Evolutionary conservation across 169 alveolate species (phyloP).

Genomic region (Cytauxzoon felis): DNA sequence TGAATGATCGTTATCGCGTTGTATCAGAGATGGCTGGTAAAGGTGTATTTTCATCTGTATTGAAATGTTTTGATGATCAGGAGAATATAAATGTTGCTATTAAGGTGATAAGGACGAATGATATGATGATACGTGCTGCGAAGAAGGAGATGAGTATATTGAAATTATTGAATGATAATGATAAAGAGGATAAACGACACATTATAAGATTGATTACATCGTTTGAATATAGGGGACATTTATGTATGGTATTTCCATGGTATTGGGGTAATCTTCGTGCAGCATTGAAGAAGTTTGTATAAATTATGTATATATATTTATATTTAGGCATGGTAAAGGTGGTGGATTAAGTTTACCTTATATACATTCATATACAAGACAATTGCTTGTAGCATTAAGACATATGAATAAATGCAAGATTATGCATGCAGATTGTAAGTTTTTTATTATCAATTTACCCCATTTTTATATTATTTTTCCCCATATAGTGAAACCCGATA

Average conservation of each 20-base stretch:
- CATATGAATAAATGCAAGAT: slow-evolving; percentile 75
- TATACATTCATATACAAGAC: slow-evolving; percentile 77
- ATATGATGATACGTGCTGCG: slow-evolving; percentile 88
- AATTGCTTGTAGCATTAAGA: slow-evolving; percentile 78
- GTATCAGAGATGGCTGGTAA: slow-evolving; percentile 82
- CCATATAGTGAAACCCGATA: slow-evolving; percentile 90
- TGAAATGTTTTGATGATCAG: slow-evolving; percentile 71
- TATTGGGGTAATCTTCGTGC: slow-evolving; percentile 84
- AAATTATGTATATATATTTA: slow-evolving; percentile 2
- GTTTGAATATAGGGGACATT: slow-evolving; percentile 81
- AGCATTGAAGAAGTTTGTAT: slow-evolving; percentile 73
- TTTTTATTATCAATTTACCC: not conserved
- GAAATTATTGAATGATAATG: slow-evolving; percentile 72
- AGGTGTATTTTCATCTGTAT: slow-evolving; percentile 85
- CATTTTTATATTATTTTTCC: not conserved
- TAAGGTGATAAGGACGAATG: slow-evolving; percentile 82
- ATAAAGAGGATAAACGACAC: slow-evolving; percentile 76
- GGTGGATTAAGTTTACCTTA: slow-evolving; percentile 76
- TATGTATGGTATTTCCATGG: slow-evolving; percentile 88
- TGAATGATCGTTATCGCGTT: slow-evolving; percentile 79
- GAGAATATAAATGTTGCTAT: slow-evolving; percentile 73
- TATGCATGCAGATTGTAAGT: slow-evolving; percentile 84
- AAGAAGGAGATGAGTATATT: slow-evolving; percentile 85
- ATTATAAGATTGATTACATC: slow-evolving; percentile 77
- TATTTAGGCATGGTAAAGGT: slow-evolving; percentile 75